Percentiles rank a stretch among this genome's conserved stretches.
phyloP scores from a whole-genome alignment of 2,329 filamentous ascomycete species.

The Fusarium brachygibbosum region DNA sequence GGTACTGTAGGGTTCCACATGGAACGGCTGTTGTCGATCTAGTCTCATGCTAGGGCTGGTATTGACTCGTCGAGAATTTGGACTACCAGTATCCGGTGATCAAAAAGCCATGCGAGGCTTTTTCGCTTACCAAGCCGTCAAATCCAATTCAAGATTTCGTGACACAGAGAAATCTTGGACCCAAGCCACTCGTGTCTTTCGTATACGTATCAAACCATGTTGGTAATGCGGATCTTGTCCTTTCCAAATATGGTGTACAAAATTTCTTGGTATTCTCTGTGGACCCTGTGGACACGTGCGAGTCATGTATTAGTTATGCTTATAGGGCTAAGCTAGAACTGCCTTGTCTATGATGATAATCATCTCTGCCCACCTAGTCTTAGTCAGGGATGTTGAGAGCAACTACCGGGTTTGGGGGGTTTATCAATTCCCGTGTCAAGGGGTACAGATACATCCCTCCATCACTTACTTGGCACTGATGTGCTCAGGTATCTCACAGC shows the following conservation, averaged over 20 bases:
- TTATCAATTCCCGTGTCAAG: neutral
- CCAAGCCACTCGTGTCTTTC: neutral
- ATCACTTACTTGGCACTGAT: neutral
- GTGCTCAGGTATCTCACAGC: too few species aligned
- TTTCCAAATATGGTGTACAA: conserved; percentile 1
- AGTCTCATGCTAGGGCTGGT: conserved; percentile 2
- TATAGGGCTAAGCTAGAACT: conserved; percentile 1
- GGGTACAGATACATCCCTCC: neutral
- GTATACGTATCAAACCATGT: neutral
- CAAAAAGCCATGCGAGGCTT: neutral
- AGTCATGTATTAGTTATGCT: neutral
- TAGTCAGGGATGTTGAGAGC: neutral
- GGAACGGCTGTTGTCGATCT: conserved; percentile 13
- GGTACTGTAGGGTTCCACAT: neutral
- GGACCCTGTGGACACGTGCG: neutral
- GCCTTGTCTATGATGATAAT: neutral
- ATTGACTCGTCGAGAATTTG: conserved; percentile 2
- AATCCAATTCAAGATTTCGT: neutral
- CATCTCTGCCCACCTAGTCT: neutral
- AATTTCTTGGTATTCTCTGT: conserved; percentile 1
- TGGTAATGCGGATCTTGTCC: neutral
- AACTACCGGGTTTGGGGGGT: neutral
- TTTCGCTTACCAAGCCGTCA: neutral
- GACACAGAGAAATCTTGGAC: neutral
- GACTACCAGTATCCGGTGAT: conserved; percentile 2